A percentile compares a stretch with the other conserved stretches of the same genome.
phyloP scores from a whole-genome alignment of 371 early-diverging fungal genomes.

The Zancudomyces culisetae region DNA sequence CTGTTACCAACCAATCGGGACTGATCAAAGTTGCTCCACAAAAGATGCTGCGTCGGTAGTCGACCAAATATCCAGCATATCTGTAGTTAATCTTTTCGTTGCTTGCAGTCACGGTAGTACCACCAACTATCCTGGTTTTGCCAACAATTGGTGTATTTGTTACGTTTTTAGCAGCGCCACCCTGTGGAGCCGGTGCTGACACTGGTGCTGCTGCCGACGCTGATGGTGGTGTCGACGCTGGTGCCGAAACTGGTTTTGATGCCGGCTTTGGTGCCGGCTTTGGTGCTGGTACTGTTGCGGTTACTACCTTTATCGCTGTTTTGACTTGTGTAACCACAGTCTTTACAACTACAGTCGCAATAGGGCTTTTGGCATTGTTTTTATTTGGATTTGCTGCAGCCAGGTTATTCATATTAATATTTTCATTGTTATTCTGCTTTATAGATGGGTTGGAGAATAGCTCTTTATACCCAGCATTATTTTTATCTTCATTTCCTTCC shows the following conservation, averaged over 20 bases:
- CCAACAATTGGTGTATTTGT: background rate
- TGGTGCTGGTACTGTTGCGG: background rate
- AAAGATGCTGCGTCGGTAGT: constrained; percentile 9
- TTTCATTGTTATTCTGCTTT: no score
- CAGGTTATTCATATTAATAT: no score
- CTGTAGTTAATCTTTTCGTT: constrained; percentile 11
- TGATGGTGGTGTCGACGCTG: background rate
- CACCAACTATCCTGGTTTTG: constrained; percentile 16
- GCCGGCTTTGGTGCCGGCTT: background rate
- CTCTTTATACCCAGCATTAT: no score
- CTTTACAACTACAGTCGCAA: no score
- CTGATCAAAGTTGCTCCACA: constrained; percentile 24
- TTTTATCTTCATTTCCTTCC: no score
- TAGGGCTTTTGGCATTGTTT: no score
- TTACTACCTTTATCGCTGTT: background rate
- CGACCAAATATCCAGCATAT: constrained; percentile 17
- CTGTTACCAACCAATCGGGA: constrained; percentile 9
- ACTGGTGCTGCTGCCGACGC: background rate
- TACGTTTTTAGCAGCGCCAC: background rate
- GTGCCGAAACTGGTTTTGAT: background rate
- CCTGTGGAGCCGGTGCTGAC: background rate
- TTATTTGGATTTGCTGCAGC: no score
- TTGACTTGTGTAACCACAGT: no score
- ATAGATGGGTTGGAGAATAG: no score
- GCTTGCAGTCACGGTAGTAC: no score